Evolutionary conservation across 2,329 filamentous ascomycete species (phyloP).

Genomic region (Fonsecaea erecta): DNA sequence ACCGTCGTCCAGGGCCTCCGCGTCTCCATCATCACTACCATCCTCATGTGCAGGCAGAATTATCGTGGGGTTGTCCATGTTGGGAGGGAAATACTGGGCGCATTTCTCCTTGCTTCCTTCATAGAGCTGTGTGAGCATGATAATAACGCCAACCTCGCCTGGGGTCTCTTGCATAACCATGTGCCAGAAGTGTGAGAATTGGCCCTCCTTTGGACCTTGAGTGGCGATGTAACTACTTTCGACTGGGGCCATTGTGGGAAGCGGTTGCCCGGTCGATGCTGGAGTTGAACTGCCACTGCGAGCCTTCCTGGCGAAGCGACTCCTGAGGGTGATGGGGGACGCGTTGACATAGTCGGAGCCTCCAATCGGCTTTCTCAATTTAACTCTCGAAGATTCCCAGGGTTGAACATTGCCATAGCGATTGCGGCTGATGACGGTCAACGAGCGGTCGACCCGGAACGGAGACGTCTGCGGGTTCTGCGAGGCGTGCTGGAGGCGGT

Average conservation of each 20-base stretch:
- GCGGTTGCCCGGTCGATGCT: not conserved
- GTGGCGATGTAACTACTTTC: slow-evolving; percentile 80
- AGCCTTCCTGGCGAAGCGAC: slow-evolving; percentile 50
- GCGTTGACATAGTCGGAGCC: slow-evolving; percentile 82
- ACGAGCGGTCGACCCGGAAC: slow-evolving; percentile 63
- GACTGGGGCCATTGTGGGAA: slow-evolving; percentile 27
- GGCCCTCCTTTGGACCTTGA: slow-evolving; percentile 74
- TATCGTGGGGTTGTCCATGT: slow-evolving; percentile 57
- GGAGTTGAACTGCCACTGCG: slow-evolving; percentile 45
- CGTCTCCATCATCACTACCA: slow-evolving; percentile 63
- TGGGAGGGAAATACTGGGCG: slow-evolving; percentile 79
- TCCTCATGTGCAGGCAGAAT: slow-evolving; percentile 41
- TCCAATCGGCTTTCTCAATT: slow-evolving; percentile 74
- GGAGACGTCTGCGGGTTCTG: slow-evolving; percentile 55
- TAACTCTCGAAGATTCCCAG: slow-evolving; percentile 84
- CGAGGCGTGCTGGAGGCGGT: slow-evolving; percentile 56
- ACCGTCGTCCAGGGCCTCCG: slow-evolving; percentile 64
- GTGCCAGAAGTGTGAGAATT: slow-evolving; percentile 85
- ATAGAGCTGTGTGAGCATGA: slow-evolving; percentile 91
- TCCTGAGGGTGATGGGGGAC: slow-evolving; percentile 68
- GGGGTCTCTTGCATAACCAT: slow-evolving; percentile 86
- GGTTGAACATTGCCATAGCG: slow-evolving; percentile 89
- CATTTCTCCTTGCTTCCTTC: slow-evolving; percentile 82
- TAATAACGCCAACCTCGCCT: slow-evolving; percentile 74
- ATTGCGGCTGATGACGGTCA: slow-evolving; percentile 68